These are phyloP conservation scores for Thermochaetoides thermophila DNA, from an alignment of 495 filamentous ascomycete genomes.

Conservation along the genomic window DNA sequence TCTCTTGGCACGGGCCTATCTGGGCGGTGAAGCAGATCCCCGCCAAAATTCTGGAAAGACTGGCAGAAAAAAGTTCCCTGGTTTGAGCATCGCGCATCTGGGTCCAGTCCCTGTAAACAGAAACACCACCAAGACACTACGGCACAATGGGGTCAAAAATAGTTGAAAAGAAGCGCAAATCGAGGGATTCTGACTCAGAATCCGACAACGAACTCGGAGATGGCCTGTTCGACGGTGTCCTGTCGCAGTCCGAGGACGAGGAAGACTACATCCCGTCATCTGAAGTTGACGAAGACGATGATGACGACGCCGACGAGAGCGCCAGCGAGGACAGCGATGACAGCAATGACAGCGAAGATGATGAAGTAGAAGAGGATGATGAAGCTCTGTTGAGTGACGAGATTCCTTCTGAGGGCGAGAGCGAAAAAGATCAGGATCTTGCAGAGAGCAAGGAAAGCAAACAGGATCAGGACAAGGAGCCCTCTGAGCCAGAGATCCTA, in stretches of 20 bases:
- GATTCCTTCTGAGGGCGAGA: conserved; percentile 39
- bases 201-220: conserved; percentile 19
- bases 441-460: conserved; percentile 20
- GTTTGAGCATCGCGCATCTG: conserved; percentile 9
- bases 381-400: conserved; percentile 43
- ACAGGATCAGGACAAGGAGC: conserved; percentile 6
- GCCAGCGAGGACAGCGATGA: conserved; percentile 9
- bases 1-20: conserved; percentile 3
- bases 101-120: conserved; percentile 1
- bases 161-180: conserved; percentile 30
- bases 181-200: conserved; percentile 20
- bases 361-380: conserved; percentile 9
- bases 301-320: conserved; percentile 13
- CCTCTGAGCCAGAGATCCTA: conserved; percentile 17
- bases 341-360: conserved; percentile 6
- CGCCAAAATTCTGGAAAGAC: conserved; percentile 10
- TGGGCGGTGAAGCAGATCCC: conserved; percentile 13
- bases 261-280: conserved; percentile 9
- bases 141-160: conserved; percentile 26
- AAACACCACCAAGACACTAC: conserved; percentile 3
- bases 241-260: conserved; percentile 22
- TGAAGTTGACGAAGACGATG: conserved; percentile 7
- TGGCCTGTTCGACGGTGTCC: conserved; percentile 18
- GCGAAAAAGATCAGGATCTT: conserved; percentile 19
- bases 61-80: conserved; percentile 20